phyloP scores from a whole-genome alignment of 371 early-diverging fungal genomes.

The Mucor circinelloides region DNA sequence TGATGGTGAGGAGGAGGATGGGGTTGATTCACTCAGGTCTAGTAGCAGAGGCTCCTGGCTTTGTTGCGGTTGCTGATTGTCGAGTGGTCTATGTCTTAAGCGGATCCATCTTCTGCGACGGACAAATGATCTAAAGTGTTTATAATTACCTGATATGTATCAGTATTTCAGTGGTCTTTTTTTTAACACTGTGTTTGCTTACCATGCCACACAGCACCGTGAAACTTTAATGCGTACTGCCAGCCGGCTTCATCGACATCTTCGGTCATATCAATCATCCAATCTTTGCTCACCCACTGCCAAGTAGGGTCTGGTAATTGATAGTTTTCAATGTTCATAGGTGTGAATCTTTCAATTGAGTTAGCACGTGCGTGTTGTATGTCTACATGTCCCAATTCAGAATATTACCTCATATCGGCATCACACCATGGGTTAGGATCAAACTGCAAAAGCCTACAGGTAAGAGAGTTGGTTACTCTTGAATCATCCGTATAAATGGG shows the following conservation, averaged over 20 bases:
- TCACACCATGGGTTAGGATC: conserved; percentile 70
- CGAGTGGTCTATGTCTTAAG: conserved; percentile 39
- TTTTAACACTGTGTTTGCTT: not conserved
- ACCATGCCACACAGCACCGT: conserved; percentile 55
- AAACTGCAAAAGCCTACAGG: conserved; percentile 51
- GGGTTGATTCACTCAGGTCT: not conserved
- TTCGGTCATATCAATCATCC: conserved; percentile 72
- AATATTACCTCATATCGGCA: conserved; percentile 40
- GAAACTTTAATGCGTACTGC: conserved; percentile 55
- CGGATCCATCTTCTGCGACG: conserved; percentile 66
- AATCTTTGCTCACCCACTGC: conserved; percentile 66
- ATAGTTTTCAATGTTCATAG: conserved; percentile 55
- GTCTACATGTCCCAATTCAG: not conserved
- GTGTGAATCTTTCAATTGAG: conserved; percentile 39
- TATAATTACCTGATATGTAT: conserved; percentile 43
- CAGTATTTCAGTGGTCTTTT: not conserved
- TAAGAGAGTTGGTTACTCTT: not conserved
- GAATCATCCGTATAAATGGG: not conserved
- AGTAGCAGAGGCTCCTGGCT: not conserved
- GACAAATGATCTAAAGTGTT: conserved; percentile 64
- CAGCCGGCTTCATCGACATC: conserved; percentile 68
- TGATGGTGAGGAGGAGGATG: not conserved
- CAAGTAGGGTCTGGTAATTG: conserved; percentile 66
- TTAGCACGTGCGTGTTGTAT: conserved; percentile 3
- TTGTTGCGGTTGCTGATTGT: not conserved